Conservation (phyloP, 179 eudicot species). For the Spergularia azorica region DNA sequence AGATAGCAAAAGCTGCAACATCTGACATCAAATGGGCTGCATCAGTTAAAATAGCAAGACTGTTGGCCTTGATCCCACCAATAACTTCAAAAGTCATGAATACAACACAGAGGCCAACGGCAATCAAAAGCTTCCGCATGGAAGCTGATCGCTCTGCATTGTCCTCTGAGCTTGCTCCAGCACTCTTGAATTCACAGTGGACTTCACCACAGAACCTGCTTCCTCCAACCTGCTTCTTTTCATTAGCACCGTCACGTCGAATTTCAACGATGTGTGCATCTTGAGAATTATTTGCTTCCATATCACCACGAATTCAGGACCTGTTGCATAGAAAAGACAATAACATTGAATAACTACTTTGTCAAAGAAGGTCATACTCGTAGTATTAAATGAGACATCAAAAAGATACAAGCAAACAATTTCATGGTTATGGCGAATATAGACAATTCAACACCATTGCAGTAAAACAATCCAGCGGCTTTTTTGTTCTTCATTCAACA, state of each 20-base stretch:
- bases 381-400: neutral
- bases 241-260: conserved; percentile 29
- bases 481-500: neutral
- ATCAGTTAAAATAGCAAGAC: conserved; percentile 87
- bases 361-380: neutral
- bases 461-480: neutral
- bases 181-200: conserved; percentile 75
- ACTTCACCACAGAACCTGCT: conserved; percentile 60
- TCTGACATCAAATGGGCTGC: conserved; percentile 93
- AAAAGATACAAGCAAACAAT: neutral
- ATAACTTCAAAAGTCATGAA: conserved; percentile 80
- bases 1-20: conserved; percentile 92
- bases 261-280: conserved; percentile 57
- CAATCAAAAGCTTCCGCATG: conserved; percentile 71
- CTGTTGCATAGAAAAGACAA: neutral
- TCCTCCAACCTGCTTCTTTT: conserved; percentile 32
- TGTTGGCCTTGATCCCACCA: conserved; percentile 88
- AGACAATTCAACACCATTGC: neutral
- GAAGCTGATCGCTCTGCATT: conserved; percentile 75
- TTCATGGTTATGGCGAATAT: neutral
- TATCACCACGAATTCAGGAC: conserved; percentile 31
- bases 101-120: conserved; percentile 64
- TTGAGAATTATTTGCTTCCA: conserved; percentile 43
- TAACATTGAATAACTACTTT: neutral
- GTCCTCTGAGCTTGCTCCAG: conserved; percentile 52